Evolutionary conservation across 768 basidiomycete genomes (phyloP).

Genomic region (Boletus reticulatus): DNA sequence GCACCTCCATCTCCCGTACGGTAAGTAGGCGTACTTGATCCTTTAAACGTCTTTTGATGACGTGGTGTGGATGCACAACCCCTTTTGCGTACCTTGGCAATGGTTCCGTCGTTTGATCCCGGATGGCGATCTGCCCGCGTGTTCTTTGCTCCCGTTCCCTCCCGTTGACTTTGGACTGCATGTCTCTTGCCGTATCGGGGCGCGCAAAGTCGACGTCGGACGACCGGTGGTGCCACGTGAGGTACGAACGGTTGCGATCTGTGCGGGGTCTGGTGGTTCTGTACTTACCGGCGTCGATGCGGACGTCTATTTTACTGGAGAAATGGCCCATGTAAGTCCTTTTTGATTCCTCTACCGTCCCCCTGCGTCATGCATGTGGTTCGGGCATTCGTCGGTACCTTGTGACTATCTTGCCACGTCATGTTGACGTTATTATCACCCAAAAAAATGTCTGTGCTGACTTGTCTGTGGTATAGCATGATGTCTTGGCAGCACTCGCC

Average conservation of each 20-base stretch:
- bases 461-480: constrained; percentile 56
- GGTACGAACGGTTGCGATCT: constrained; percentile 74
- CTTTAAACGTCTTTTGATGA: constrained; percentile 13
- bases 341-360: constrained; percentile 9
- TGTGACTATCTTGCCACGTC: constrained; percentile 11
- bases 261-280: constrained; percentile 86
- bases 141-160: constrained; percentile 20
- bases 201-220: constrained; percentile 62
- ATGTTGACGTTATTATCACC: neutral
- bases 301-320: constrained; percentile 90
- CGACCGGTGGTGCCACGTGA: constrained; percentile 37
- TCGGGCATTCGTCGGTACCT: neutral
- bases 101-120: constrained; percentile 8
- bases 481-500: constrained; percentile 79
- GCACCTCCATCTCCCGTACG: constrained; percentile 54
- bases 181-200: constrained; percentile 7
- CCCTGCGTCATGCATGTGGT: constrained; percentile 1
- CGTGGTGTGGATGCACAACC: neutral
- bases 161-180: constrained; percentile 2
- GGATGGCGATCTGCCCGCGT: constrained; percentile 13
- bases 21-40: constrained; percentile 37
- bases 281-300: constrained; percentile 70
- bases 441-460: constrained; percentile 1
- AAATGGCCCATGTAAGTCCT: constrained; percentile 78
- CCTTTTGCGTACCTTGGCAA: neutral